Conservation (phyloP, 169 alveolate species). For the Plasmodium gallinaceum region DNA sequence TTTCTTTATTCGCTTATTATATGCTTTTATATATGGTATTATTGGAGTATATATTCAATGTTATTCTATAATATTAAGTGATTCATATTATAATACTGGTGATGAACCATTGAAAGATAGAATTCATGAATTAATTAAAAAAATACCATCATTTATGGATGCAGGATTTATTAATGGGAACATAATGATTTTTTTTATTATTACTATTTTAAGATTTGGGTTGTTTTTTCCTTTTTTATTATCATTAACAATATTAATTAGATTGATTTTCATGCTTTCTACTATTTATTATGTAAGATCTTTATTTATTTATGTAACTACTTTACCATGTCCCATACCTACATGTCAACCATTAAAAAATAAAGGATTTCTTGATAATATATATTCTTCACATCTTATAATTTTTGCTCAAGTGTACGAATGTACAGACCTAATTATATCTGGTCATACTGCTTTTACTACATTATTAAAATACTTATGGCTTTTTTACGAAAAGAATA, state of each 20-base stretch:
- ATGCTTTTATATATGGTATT: slow-evolving; percentile 36
- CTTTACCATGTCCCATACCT: slow-evolving; percentile 79
- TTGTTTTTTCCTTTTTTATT: slow-evolving; percentile 78
- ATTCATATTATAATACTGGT: slow-evolving; percentile 48
- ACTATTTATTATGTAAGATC: slow-evolving; percentile 79
- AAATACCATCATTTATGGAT: slow-evolving; percentile 33
- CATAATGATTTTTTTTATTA: slow-evolving; percentile 43
- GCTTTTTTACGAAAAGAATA: slow-evolving; percentile 65
- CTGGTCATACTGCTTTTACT: slow-evolving; percentile 84
- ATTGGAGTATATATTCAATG: slow-evolving; percentile 71
- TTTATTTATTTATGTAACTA: slow-evolving; percentile 79
- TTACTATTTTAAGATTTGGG: slow-evolving; percentile 67
- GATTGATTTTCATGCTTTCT: slow-evolving; percentile 75
- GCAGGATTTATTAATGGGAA: slow-evolving; percentile 39
- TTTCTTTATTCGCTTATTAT: slow-evolving; percentile 46
- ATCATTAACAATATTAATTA: slow-evolving; percentile 69
- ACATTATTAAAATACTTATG: slow-evolving; percentile 76
- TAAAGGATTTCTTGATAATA: slow-evolving; percentile 33
- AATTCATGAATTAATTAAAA: slow-evolving; percentile 76
- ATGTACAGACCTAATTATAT: slow-evolving; percentile 85
- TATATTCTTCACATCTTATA: slow-evolving; percentile 54
- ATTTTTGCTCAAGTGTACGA: slow-evolving; percentile 77
- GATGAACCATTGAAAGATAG: slow-evolving; percentile 80
- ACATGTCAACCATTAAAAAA: slow-evolving; percentile 77
- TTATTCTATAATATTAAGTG: slow-evolving; percentile 59